A percentile compares a stretch with the other conserved stretches of the same genome.
These are phyloP conservation scores for Vickermania ingenoplastis DNA, from an alignment of 208 protist genomes.

Conservation along the genomic window DNA sequence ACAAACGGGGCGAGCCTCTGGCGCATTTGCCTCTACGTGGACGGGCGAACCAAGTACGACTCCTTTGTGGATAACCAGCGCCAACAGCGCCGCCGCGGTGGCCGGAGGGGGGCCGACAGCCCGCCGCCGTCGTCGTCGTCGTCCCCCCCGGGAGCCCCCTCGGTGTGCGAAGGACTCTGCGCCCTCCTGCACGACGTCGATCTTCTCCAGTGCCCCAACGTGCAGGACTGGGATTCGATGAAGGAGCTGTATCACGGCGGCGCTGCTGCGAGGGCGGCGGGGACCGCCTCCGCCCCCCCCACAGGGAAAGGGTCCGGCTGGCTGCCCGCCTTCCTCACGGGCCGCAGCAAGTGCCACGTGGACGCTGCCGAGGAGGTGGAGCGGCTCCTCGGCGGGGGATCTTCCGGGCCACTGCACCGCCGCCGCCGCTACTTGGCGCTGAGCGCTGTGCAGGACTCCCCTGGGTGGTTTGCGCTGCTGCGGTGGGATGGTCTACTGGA, in stretches of 20 bases:
- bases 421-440: conserved; percentile 37
- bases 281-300: no score
- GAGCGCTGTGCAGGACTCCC: conserved; percentile 47
- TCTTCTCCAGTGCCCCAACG: not conserved
- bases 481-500: conserved; percentile 61
- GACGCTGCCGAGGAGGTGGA: not conserved
- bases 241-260: no score
- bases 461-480: conserved; percentile 32
- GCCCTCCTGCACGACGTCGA: not conserved
- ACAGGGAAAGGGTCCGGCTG: no score
- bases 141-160: not conserved
- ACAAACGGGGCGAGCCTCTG: conserved; percentile 53
- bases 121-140: not conserved
- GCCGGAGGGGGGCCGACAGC: no score
- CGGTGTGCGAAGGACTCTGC: not conserved
- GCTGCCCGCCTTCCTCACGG: no score
- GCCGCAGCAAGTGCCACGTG: no score
- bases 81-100: not conserved
- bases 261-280: no score
- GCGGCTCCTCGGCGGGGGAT: not conserved
- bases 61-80: not conserved
- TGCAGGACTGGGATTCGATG: no score
- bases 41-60: conserved; percentile 27
- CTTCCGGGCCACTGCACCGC: not conserved
- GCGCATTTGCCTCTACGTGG: conserved; percentile 35